phyloP scores from a whole-genome alignment of 169 alveolate genomes.

The Eimeria sp. region DNA sequence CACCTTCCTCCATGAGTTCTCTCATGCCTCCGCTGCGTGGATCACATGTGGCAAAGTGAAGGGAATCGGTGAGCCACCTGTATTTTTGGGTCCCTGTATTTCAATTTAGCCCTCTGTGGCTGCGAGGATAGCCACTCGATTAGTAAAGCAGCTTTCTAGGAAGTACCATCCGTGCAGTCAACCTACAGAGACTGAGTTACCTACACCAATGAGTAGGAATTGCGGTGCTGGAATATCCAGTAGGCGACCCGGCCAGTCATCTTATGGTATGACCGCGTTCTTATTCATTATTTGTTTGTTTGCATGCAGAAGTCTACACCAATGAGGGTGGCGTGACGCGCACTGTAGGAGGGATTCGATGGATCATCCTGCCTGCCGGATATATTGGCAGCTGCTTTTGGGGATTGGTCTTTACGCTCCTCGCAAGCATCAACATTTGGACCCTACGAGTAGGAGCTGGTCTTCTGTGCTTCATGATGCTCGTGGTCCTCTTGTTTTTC shows the following conservation, averaged over 20 bases:
- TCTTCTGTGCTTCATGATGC: constrained; percentile 85
- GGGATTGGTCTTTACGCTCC: constrained; percentile 86
- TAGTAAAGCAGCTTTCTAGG: background rate
- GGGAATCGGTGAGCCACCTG: constrained; percentile 84
- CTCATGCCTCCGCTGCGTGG: constrained; percentile 90
- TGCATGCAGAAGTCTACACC: constrained; percentile 86
- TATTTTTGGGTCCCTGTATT: background rate
- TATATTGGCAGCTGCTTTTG: constrained; percentile 88
- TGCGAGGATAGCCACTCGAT: background rate
- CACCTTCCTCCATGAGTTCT: constrained; percentile 89
- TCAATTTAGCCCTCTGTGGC: background rate
- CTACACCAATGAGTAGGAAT: background rate
- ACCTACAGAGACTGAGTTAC: background rate
- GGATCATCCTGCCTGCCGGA: constrained; percentile 88
- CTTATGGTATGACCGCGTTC: background rate
- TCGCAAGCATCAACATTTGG: constrained; percentile 86
- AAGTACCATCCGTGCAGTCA: background rate
- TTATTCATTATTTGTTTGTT: background rate
- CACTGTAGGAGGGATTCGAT: constrained; percentile 86
- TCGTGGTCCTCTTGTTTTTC: constrained; percentile 84
- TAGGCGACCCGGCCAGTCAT: background rate
- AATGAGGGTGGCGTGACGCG: constrained; percentile 88
- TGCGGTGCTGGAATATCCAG: background rate
- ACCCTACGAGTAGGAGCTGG: constrained; percentile 85
- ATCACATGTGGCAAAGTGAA: constrained; percentile 88